phyloP scores from a whole-genome alignment of 2,329 filamentous ascomycete species.

The Hymenoscyphus infarciens region DNA sequence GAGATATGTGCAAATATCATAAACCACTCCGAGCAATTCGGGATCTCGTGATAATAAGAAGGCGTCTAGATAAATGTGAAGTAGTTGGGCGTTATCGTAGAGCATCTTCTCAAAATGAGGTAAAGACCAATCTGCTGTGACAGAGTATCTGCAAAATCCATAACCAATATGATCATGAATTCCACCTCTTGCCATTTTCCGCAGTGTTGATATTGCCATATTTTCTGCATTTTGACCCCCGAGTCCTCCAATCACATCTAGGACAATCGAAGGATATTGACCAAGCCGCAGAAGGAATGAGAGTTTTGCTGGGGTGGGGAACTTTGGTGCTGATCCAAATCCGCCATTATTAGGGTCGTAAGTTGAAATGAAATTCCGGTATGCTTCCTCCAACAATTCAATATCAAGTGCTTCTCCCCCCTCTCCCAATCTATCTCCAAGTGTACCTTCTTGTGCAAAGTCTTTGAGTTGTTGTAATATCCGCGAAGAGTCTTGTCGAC shows the following conservation, averaged over 20 bases:
- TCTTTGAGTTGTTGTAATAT: constrained; percentile 77
- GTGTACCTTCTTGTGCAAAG: constrained; percentile 84
- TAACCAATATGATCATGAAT: constrained; percentile 74
- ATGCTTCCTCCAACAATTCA: constrained; percentile 88
- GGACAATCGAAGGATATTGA: constrained; percentile 67
- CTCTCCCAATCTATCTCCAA: constrained; percentile 42
- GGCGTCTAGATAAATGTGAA: constrained; percentile 81
- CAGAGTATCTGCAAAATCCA: constrained; percentile 80
- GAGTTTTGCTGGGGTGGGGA: constrained; percentile 82
- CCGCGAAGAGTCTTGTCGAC: constrained; percentile 77
- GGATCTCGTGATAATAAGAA: constrained; percentile 59
- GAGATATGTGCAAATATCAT: constrained; percentile 85
- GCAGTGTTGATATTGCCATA: constrained; percentile 79
- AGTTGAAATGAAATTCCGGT: constrained; percentile 72
- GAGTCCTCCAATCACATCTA: constrained; percentile 80
- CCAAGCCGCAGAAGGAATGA: constrained; percentile 75
- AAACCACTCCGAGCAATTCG: constrained; percentile 73
- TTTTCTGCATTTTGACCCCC: constrained; percentile 70
- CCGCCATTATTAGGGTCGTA: constrained; percentile 78
- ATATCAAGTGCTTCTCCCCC: constrained; percentile 73
- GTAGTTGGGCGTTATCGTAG: constrained; percentile 83
- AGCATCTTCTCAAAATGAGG: constrained; percentile 98
- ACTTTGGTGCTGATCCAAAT: constrained; percentile 80
- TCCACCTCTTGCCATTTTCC: constrained; percentile 70
- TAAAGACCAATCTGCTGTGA: constrained; percentile 87